Conservation (phyloP, 805 yeast species). For the Suhomyces pyralidae region DNA sequence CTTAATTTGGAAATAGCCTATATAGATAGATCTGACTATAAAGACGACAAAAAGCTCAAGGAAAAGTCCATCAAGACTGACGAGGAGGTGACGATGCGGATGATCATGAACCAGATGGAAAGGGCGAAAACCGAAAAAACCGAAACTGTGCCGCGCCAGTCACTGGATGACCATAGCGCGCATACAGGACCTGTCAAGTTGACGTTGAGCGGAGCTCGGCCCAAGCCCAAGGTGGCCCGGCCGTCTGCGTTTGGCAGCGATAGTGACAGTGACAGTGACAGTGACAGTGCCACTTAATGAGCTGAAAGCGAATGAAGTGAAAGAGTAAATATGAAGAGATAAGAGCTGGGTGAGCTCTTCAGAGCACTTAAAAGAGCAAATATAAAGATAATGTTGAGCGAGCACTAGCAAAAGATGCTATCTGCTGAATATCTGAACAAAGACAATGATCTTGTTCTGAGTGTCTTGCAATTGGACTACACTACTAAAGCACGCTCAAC, state of each 20-base stretch:
- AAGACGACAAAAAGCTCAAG: conserved; percentile 31
- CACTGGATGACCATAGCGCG: neutral
- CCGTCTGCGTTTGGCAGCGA: conserved; percentile 5
- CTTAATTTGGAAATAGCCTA: conserved; percentile 32
- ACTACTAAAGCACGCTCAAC: too few species aligned
- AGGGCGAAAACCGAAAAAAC: conserved; percentile 27
- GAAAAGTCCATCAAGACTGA: conserved; percentile 40
- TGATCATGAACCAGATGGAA: conserved; percentile 54
- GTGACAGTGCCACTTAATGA: too few species aligned
- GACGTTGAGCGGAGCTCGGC: conserved; percentile 5
- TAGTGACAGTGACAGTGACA: conserved; percentile 3
- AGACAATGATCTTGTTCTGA: too few species aligned
- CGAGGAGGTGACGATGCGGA: conserved; percentile 40
- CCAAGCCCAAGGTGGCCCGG: neutral
- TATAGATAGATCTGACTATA: conserved; percentile 23
- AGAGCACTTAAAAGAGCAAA: too few species aligned
- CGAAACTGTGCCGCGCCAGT: neutral
- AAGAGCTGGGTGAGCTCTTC: too few species aligned
- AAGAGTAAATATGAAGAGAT: too few species aligned
- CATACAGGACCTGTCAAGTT: conserved; percentile 21
- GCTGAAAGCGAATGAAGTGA: too few species aligned
- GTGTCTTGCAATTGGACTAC: too few species aligned
- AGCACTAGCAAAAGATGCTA: too few species aligned
- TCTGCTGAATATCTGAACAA: too few species aligned
- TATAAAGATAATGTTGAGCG: too few species aligned